Conservation (phyloP, 2,329 filamentous ascomycete genomes). For the Zymoseptoria ardabiliae region DNA sequence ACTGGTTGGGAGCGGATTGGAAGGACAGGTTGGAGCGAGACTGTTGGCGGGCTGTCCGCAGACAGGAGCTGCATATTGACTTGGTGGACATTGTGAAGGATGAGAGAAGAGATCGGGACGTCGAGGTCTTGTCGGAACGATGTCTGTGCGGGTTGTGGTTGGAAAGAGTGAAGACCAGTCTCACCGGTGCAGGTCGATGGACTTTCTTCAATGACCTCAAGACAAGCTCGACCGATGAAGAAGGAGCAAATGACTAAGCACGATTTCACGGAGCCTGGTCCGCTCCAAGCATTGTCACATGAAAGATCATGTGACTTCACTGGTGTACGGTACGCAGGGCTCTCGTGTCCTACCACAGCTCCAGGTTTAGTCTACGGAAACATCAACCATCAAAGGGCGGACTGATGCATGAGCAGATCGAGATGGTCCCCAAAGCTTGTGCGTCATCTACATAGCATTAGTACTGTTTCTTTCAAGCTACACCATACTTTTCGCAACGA, state of each 20-base stretch:
- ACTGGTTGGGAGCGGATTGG: neutral
- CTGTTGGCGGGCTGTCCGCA: slow-evolving; percentile 18
- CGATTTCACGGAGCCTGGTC: too few relatives aligned
- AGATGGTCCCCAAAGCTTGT: too few relatives aligned
- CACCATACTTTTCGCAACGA: too few relatives aligned
- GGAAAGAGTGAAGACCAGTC: neutral
- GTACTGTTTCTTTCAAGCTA: too few relatives aligned
- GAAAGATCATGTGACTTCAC: too few relatives aligned
- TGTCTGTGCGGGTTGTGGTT: neutral
- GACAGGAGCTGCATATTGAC: slow-evolving; percentile 17
- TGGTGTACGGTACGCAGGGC: too few relatives aligned
- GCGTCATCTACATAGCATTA: too few relatives aligned
- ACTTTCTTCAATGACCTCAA: neutral
- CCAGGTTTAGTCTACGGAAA: too few relatives aligned
- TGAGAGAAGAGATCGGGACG: neutral
- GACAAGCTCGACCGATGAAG: neutral
- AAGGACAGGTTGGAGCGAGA: neutral
- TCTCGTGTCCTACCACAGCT: too few relatives aligned
- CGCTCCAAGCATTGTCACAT: too few relatives aligned
- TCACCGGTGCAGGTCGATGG: neutral
- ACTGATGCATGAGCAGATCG: too few relatives aligned
- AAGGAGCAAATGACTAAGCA: neutral
- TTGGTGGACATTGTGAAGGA: slow-evolving; percentile 18
- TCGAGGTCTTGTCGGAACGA: neutral
- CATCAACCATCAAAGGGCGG: too few relatives aligned